Base-by-base conservation (phyloP, 306 rosid genomes). In the Gastrolobium bilobum region DNA sequence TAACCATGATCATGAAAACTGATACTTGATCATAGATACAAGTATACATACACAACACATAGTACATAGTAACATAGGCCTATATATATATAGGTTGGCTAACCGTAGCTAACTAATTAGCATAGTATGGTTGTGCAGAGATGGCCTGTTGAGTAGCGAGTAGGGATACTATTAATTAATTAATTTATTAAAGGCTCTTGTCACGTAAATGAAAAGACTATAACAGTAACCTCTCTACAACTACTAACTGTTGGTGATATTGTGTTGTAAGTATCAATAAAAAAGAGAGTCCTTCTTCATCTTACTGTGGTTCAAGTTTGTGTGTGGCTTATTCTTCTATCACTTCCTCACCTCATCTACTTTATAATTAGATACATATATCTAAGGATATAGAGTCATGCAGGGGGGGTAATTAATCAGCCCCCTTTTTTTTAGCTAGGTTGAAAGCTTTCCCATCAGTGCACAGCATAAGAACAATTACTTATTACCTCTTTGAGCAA, bases 1-100 rank as follows among this genome's bases (percentile, higher is more conserved):
- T 33, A 56, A 60, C 11, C 33, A 20, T 47, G 66, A 67, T 66
- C 10, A 66, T 74, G 37, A 66, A 77, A 37, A 37, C 37, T 20
- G 62, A 26, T 20, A 63, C 34, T 50, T 57, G 3, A 11, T 15
- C 6, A 50, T 14, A 51, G 4, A 51, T 51, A 51, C 0, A 51
- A 2, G 1, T 7, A 51, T 4, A 51, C 2, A 46, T n/a, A 50
- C 20, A 47, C 52, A 9, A 20, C 47, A 52, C 58, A 15, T 3
- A 52, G 30, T 52, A 26, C 29, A 50, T 20, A 20, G 26, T 20
- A 20, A 20, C 1, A 20, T 20, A 20, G n/a, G n/a, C n/a, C n/a
- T 20, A 14, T 14, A n/a, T 47, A 14, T 13, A 48, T 48, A n/a
- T 15, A 52, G 61, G 61, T 0, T 54, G 13, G 35, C 35, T 54